A percentile compares a stretch with the other conserved stretches of the same genome.
Evolutionary conservation across 805 yeast species (phyloP).

Genomic region (Huiozyma naganishii): DNA sequence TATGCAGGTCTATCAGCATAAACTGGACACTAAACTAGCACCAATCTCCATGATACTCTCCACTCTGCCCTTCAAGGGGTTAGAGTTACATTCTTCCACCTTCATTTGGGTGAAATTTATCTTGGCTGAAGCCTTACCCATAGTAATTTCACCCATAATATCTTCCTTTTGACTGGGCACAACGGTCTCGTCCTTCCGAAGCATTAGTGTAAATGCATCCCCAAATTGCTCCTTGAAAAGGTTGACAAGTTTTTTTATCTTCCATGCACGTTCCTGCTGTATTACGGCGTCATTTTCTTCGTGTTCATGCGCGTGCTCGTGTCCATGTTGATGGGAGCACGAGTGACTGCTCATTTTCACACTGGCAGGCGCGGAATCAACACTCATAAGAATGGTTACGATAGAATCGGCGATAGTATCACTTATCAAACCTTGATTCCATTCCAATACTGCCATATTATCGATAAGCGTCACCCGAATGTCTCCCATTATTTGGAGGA

Average conservation of each 20-base stretch:
- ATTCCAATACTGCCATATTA: conserved; percentile 58
- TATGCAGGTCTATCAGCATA: conserved; percentile 34
- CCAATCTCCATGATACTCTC: conserved; percentile 73
- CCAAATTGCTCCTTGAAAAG: conserved; percentile 84
- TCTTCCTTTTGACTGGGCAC: conserved; percentile 25
- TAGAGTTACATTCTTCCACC: conserved; percentile 59
- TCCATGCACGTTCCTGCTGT: conserved; percentile 19
- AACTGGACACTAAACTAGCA: conserved; percentile 72
- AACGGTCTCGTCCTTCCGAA: conserved; percentile 10
- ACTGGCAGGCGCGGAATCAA: conserved; percentile 91
- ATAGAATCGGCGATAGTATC: conserved; percentile 93
- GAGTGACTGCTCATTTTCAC: conserved; percentile 69
- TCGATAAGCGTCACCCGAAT: conserved; percentile 41
- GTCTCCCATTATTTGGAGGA: conserved; percentile 53
- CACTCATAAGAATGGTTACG: conserved; percentile 79
- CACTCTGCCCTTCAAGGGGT: conserved; percentile 70
- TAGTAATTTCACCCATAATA: conserved; percentile 45
- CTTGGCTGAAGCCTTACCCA: conserved; percentile 67
- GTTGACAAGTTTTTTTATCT: conserved; percentile 45
- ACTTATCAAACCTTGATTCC: conserved; percentile 82
- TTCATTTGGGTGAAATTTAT: conserved; percentile 54
- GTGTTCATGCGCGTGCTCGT: conserved; percentile 8
- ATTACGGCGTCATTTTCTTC: conserved; percentile 8
- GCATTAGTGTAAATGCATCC: conserved; percentile 39
- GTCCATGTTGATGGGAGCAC: conserved; percentile 36